Percentiles rank a stretch among this genome's conserved stretches.
Evolutionary conservation across 352 stramenopile species (phyloP).

Genomic region (Paralagenidium karlingii): DNA sequence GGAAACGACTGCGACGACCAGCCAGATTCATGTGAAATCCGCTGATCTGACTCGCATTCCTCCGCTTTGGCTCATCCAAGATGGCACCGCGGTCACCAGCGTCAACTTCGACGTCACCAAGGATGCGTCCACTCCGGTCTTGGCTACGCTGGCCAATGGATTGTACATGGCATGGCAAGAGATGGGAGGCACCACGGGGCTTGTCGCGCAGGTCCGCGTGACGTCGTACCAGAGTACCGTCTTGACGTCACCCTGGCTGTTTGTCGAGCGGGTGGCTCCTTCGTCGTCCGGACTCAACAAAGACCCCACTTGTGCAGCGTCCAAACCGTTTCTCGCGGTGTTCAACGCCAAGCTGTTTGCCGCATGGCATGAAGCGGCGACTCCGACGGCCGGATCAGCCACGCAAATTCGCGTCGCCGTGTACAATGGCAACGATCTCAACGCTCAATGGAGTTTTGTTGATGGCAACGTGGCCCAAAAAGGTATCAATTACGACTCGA

Average conservation of each 20-base stretch:
- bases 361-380: conserved; percentile 33
- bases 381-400: background rate
- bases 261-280: conserved; percentile 15
- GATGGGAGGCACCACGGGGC: conserved; percentile 8
- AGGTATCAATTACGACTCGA: conserved; percentile 26
- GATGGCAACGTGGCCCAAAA: conserved; percentile 24
- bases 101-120: conserved; percentile 25
- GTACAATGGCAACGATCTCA: conserved; percentile 26
- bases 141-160: conserved; percentile 12
- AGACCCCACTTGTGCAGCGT: conserved; percentile 16
- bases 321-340: conserved; percentile 10
- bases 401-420: conserved; percentile 41
- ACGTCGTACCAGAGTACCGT: conserved; percentile 15
- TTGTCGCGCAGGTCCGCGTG: conserved; percentile 34
- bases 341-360: conserved; percentile 35
- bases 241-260: conserved; percentile 17
- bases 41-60: conserved; percentile 19
- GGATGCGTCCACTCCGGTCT: conserved; percentile 16
- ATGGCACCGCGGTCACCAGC: conserved; percentile 15
- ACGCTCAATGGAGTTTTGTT: conserved; percentile 34
- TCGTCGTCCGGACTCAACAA: conserved; percentile 31
- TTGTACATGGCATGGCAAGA: conserved; percentile 51
- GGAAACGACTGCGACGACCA: conserved; percentile 13
- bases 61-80: conserved; percentile 21
- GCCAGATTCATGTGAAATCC: conserved; percentile 33